Evolutionary conservation across 106 monocot species (phyloP), one percentile per base, ranked within the genome.

Genomic region (Xerophyta viscosa): DNA sequence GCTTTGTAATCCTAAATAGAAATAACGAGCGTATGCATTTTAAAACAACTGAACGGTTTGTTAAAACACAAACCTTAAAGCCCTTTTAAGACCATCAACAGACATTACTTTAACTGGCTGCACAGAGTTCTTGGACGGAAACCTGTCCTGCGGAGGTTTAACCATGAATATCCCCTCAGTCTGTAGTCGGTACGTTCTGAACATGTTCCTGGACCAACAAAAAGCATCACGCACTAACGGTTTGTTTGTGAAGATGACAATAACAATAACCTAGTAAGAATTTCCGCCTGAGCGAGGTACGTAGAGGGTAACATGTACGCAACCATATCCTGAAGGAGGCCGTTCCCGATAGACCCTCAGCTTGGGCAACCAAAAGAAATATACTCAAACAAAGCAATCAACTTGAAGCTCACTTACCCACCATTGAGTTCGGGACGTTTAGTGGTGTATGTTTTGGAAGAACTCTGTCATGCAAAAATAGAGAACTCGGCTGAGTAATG

Each of bases 361-460:
- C n/a, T n/a, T n/a, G n/a, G n/a, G n/a, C n/a, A n/a, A n/a, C n/a
- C n/a, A n/a, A n/a, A n/a, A n/a, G n/a, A n/a, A n/a, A n/a, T n/a
- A n/a, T n/a, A n/a, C n/a, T n/a, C n/a, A n/a, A n/a, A n/a, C n/a
- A n/a, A n/a, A n/a, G n/a, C n/a, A n/a, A n/a, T n/a, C n/a, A n/a
- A n/a, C n/a, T 12, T 33, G 20, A 37, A 37, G 14, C 10, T 28
- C 20, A 74, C 87, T 70, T 66, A 96, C 96, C 96, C 96, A 51
- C 96, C 96, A 70, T 85, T 89, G 30, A 96, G 85, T 56, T 96
- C 96, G 18, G 81, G 45, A 17, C 88, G 80, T 24, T 41, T 43
- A 24, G 88, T 84, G 42, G 58, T 58, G 65, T 85, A 96, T 33
- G 31, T 78, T 54, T 85, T 80, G 27, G 78, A 65, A 23, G 78